Evolutionary conservation across 2,329 filamentous ascomycete genomes (phyloP).

Genomic region (Aureobasidium sp.): DNA sequence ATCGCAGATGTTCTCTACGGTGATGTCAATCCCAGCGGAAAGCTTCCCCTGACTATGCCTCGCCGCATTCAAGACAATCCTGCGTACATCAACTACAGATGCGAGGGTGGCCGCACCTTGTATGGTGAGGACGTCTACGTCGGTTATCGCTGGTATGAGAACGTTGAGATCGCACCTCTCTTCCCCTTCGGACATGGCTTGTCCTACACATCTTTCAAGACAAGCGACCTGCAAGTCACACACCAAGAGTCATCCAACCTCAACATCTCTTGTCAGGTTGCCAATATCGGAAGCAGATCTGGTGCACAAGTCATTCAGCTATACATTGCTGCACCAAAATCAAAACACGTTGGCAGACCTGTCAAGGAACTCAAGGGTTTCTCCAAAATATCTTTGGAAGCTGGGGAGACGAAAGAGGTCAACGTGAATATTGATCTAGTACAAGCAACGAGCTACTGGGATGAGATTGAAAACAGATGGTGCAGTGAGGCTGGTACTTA

Average conservation of each 20-base stretch:
- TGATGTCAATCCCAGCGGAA: slow-evolving; percentile 76
- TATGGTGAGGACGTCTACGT: slow-evolving; percentile 83
- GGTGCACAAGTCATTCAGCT: slow-evolving; percentile 74
- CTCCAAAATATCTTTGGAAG: slow-evolving; percentile 66
- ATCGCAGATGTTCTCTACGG: slow-evolving; percentile 82
- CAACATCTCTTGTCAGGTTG: slow-evolving; percentile 41
- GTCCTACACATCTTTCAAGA: slow-evolving; percentile 74
- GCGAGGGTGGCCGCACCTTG: slow-evolving; percentile 70
- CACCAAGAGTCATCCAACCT: background rate
- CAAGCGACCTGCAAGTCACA: background rate
- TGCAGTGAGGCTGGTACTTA: slow-evolving; percentile 9
- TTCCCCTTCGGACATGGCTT: slow-evolving; percentile 88
- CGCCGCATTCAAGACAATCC: slow-evolving; percentile 73
- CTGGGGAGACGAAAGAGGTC: slow-evolving; percentile 63
- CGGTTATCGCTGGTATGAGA: slow-evolving; percentile 89
- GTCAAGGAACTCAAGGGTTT: slow-evolving; percentile 78
- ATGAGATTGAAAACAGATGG: slow-evolving; percentile 73
- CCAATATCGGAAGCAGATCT: slow-evolving; percentile 61
- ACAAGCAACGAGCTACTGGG: slow-evolving; percentile 74
- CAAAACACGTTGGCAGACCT: slow-evolving; percentile 64
- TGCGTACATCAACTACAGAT: slow-evolving; percentile 37
- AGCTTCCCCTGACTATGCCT: slow-evolving; percentile 85
- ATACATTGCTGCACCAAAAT: slow-evolving; percentile 70
- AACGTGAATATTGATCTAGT: slow-evolving; percentile 63
- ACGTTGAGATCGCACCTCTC: slow-evolving; percentile 71